Evolutionary conservation across 306 rosid species (phyloP).

Genomic region (Cicer arietinum): DNA sequence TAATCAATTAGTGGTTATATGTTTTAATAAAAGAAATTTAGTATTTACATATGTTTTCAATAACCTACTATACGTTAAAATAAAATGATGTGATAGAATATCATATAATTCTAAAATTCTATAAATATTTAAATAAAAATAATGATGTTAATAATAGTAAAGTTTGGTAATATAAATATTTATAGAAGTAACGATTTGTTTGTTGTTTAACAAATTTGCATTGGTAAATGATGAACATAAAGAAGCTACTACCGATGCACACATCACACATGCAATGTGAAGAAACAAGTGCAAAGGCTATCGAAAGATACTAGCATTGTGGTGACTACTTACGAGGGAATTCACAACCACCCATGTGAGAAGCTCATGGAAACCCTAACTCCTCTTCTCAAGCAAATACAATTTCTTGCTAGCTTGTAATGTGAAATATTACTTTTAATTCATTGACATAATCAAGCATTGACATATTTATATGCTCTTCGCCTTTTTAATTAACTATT

Average conservation of each 20-base stretch:
- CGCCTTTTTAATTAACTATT: neutral
- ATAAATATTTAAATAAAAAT: too few species aligned
- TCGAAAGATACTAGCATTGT: constrained; percentile 84
- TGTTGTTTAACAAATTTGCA: constrained; percentile 31
- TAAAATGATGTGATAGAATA: too few species aligned
- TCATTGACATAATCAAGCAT: neutral
- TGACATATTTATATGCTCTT: neutral
- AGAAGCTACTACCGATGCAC: constrained; percentile 97
- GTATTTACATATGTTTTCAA: too few species aligned
- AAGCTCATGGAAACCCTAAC: constrained; percentile 92
- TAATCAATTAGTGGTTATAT: too few species aligned
- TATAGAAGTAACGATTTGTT: neutral
- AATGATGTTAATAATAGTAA: too few species aligned
- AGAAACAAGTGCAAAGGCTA: constrained; percentile 94
- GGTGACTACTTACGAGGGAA: constrained; percentile 91
- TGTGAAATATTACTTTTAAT: neutral
- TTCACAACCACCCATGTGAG: constrained; percentile 92
- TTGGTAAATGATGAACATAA: neutral
- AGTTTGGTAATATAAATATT: too few species aligned
- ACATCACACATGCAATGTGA: constrained; percentile 89
- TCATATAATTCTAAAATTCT: too few species aligned
- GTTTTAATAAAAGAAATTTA: too few species aligned
- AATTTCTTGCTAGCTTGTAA: constrained; percentile 73
- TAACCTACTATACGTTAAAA: too few species aligned
- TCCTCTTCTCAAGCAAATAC: constrained; percentile 88